Percentiles rank a stretch among this genome's conserved stretches.
phyloP scores from a whole-genome alignment of 192 early-diverging fungal genomes.

The Geosiphon pyriformis region DNA sequence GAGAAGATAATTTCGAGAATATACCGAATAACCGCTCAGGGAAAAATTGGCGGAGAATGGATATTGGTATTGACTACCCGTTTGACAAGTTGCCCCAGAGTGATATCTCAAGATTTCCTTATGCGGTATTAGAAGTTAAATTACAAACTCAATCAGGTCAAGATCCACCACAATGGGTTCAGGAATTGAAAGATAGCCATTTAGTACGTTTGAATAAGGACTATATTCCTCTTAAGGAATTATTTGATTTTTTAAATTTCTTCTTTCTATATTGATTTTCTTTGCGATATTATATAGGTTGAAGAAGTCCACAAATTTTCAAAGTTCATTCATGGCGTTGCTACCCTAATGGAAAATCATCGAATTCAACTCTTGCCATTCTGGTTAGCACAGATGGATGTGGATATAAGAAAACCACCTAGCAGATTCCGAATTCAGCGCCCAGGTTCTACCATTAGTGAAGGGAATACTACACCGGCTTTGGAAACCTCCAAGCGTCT shows the following conservation, averaged over 20 bases:
- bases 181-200: constrained; percentile 83
- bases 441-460: constrained; percentile 33
- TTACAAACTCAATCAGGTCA: constrained; percentile 89
- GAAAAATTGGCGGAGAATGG: constrained; percentile 91
- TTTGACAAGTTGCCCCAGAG: constrained; percentile 82
- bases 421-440: constrained; percentile 47
- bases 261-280: too few relatives aligned
- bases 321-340: constrained; percentile 94
- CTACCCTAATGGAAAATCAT: constrained; percentile 71
- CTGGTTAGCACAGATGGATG: constrained; percentile 95
- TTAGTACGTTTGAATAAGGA: constrained; percentile 37
- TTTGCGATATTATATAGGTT: constrained; percentile 42
- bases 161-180: constrained; percentile 90
- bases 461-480: constrained; percentile 37
- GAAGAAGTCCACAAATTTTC: constrained; percentile 96
- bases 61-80: constrained; percentile 86
- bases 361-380: constrained; percentile 82
- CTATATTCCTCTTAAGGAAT: background rate
- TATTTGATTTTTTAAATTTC: too few relatives aligned
- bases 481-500: constrained; percentile 24
- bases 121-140: constrained; percentile 97
- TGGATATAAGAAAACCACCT: constrained; percentile 81
- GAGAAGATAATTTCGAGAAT: constrained; percentile 87
- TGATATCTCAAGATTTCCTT: constrained; percentile 90
- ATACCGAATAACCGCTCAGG: constrained; percentile 56